Percentiles rank a stretch among this genome's conserved stretches.
These are phyloP conservation scores for Trichaptum fuscoviolaceum DNA, from an alignment of 768 basidiomycete genomes.

Conservation along the genomic window DNA sequence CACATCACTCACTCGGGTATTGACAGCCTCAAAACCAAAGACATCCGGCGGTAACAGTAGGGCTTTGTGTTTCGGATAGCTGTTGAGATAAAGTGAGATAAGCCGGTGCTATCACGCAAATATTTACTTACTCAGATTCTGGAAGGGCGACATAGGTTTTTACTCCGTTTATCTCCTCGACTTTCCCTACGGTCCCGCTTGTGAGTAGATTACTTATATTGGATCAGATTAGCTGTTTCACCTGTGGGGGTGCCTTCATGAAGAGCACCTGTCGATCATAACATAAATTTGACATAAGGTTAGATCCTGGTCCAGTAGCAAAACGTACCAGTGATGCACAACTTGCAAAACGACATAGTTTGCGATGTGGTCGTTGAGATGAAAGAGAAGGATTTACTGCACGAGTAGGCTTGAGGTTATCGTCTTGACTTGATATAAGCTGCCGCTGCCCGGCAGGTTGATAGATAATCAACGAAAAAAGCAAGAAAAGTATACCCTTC, in stretches of 20 bases:
- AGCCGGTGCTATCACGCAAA: conserved; percentile 15
- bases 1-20: conserved; percentile 32
- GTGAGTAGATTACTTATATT: neutral
- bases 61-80: conserved; percentile 51
- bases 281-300: neutral
- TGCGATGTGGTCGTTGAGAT: neutral
- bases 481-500: too few species aligned
- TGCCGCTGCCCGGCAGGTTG: too few species aligned
- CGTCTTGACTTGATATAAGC: too few species aligned
- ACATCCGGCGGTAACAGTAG: conserved; percentile 50
- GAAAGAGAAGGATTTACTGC: too few species aligned
- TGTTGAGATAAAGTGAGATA: conserved; percentile 17
- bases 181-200: conserved; percentile 33
- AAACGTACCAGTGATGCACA: conserved; percentile 50
- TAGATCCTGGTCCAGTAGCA: neutral
- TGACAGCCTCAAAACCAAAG: conserved; percentile 45
- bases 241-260: conserved; percentile 33
- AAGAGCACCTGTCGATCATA: conserved; percentile 23
- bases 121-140: conserved; percentile 15
- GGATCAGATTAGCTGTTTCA: conserved; percentile 11
- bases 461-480: too few species aligned
- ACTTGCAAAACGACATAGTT: conserved; percentile 47
- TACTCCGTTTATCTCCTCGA: conserved; percentile 43
- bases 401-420: too few species aligned
- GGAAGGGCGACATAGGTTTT: conserved; percentile 52